phyloP scores from a whole-genome alignment of 208 protist species.

The Crithidia sp. region DNA sequence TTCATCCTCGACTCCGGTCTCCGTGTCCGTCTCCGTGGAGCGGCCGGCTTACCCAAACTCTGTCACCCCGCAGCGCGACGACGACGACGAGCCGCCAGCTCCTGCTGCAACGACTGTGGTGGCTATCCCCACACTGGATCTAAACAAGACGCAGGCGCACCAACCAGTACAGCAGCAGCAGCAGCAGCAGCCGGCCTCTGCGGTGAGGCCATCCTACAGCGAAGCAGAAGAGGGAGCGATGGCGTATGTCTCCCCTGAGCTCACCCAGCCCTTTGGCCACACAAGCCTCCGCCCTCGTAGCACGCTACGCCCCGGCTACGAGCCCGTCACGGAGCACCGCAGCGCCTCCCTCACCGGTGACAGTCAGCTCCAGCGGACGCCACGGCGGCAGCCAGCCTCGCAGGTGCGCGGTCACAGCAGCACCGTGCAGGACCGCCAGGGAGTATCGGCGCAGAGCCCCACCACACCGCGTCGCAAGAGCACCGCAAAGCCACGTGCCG shows the following conservation, averaged over 20 bases:
- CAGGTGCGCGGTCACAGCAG: slow-evolving; percentile 19
- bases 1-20: slow-evolving; percentile 11
- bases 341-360: slow-evolving; percentile 12
- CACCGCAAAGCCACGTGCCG: not conserved
- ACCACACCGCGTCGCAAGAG: slow-evolving; percentile 22
- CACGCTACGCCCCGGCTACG: slow-evolving; percentile 36
- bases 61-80: not conserved
- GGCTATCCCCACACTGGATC: slow-evolving; percentile 14
- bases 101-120: not conserved
- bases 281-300: slow-evolving; percentile 21
- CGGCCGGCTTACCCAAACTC: slow-evolving; percentile 11
- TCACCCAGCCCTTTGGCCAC: slow-evolving; percentile 29
- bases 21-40: slow-evolving; percentile 20
- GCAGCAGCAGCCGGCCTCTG: not conserved
- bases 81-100: not conserved
- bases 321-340: slow-evolving; percentile 35
- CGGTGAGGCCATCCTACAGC: not conserved
- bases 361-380: slow-evolving; percentile 2
- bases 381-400: slow-evolving; percentile 8
- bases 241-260: slow-evolving; percentile 23
- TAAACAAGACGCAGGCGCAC: slow-evolving; percentile 12
- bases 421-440: slow-evolving; percentile 10
- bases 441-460: not conserved
- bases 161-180: slow-evolving; percentile 4
- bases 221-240: slow-evolving; percentile 12